Percentiles rank a stretch among this genome's conserved stretches.
Conservation (phyloP, 768 basidiomycete species). For the Boletus vermiculosoides region DNA sequence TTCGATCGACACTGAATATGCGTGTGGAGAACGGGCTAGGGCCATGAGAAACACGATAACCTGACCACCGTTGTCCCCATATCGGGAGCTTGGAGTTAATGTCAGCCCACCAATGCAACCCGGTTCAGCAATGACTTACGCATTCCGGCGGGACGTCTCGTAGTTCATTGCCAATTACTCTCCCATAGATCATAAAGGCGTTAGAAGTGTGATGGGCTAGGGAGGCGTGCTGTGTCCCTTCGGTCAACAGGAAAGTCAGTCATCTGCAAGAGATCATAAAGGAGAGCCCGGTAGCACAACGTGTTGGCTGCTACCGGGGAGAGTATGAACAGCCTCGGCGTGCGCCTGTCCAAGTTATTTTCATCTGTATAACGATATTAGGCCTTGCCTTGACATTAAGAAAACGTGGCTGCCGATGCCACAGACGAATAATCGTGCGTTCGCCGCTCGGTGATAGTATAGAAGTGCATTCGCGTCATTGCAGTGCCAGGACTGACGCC, state of each 20-base stretch:
- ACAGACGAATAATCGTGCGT: conserved; percentile 7
- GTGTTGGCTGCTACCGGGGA: conserved; percentile 20
- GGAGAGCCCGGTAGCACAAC: conserved; percentile 19
- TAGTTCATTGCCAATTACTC: conserved; percentile 32
- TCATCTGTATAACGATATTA: conserved; percentile 12
- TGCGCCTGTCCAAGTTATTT: conserved; percentile 18
- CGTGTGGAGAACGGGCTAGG: conserved; percentile 28
- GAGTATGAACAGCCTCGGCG: conserved; percentile 26
- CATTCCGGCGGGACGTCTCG: conserved; percentile 29
- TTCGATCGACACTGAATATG: conserved; percentile 18
- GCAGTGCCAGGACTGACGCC: conserved; percentile 20
- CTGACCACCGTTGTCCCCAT: conserved; percentile 34
- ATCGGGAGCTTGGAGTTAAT: conserved; percentile 24
- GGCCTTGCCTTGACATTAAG: conserved; percentile 18
- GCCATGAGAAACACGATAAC: conserved; percentile 22
- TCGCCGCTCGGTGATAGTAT: conserved; percentile 17
- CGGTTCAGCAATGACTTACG: conserved; percentile 18
- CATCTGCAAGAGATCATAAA: conserved; percentile 28
- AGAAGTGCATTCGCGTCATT: conserved; percentile 14
- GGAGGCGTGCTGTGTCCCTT: conserved; percentile 16
- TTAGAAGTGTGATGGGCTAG: conserved; percentile 17
- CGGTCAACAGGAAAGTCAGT: conserved; percentile 15
- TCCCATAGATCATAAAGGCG: conserved; percentile 25
- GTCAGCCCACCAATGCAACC: conserved; percentile 8
- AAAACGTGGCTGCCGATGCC: conserved; percentile 28